Percentiles rank a stretch among this genome's conserved stretches.
These are phyloP conservation scores for Mycosarcoma maydis DNA, from an alignment of 1,284 basidiomycete genomes.

Conservation along the genomic window DNA sequence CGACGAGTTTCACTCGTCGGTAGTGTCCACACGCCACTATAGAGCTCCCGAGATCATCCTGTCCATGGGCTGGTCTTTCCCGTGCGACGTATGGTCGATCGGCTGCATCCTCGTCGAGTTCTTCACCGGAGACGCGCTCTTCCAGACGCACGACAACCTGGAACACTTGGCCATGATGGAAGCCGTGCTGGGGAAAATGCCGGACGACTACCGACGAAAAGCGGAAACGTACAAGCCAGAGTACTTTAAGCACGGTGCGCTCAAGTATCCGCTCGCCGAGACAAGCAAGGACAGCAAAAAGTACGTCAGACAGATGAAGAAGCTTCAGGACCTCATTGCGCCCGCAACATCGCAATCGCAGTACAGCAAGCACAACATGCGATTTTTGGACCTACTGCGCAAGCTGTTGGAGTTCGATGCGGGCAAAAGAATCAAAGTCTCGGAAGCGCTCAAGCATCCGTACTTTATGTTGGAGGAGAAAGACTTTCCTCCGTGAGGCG, in stretches of 20 bases:
- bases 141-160: slow-evolving; percentile 98
- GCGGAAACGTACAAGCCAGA: slow-evolving; percentile 79
- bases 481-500: slow-evolving; percentile 58
- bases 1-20: slow-evolving; percentile 96
- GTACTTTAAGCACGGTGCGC: slow-evolving; percentile 85
- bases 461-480: slow-evolving; percentile 60
- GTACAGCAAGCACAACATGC: slow-evolving; percentile 71
- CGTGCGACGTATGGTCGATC: slow-evolving; percentile 97
- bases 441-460: slow-evolving; percentile 62
- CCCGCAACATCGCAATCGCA: slow-evolving; percentile 31
- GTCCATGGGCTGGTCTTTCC: slow-evolving; percentile 93
- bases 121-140: slow-evolving; percentile 94
- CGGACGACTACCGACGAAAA: slow-evolving; percentile 76
- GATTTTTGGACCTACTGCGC: slow-evolving; percentile 87
- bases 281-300: slow-evolving; percentile 89
- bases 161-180: slow-evolving; percentile 99
- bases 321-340: slow-evolving; percentile 86
- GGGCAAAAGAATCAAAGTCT: slow-evolving; percentile 70
- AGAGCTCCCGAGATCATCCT: slow-evolving; percentile 99
- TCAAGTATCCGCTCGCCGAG: slow-evolving; percentile 91
- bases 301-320: slow-evolving; percentile 87
- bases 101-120: slow-evolving; percentile 99
- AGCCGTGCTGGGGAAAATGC: slow-evolving; percentile 96
- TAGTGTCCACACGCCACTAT: slow-evolving; percentile 97
- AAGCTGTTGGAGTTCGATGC: slow-evolving; percentile 92